Percentiles rank a stretch among this genome's conserved stretches.
phyloP scores from a whole-genome alignment of 2,329 filamentous ascomycete species.

The Exophiala dermatitidis region DNA sequence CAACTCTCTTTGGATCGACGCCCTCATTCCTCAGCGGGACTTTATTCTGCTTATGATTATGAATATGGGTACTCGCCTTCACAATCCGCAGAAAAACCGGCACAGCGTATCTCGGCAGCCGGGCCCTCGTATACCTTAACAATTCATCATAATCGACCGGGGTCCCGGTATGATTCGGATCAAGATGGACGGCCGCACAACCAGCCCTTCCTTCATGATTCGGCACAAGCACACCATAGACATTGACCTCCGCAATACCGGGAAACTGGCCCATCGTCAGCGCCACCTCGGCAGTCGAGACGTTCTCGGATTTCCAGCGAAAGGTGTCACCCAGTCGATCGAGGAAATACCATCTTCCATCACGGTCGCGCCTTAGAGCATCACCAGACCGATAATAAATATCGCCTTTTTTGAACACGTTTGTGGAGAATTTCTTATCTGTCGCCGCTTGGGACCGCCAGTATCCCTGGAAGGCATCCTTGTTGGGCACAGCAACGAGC shows the following conservation, averaged over 20 bases:
- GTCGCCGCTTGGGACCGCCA: constrained; percentile 66
- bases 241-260: constrained; percentile 67
- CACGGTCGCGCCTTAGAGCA: constrained; percentile 60
- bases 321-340: constrained; percentile 56
- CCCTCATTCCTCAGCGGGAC: constrained; percentile 47
- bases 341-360: constrained; percentile 70
- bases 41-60: constrained; percentile 79
- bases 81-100: constrained; percentile 65
- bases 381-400: constrained; percentile 83
- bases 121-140: constrained; percentile 50
- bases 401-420: constrained; percentile 68
- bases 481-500: constrained; percentile 58
- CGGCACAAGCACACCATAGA: constrained; percentile 74
- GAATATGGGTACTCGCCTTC: constrained; percentile 52
- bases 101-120: constrained; percentile 66
- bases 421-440: constrained; percentile 63
- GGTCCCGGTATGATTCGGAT: constrained; percentile 37
- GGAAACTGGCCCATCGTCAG: constrained; percentile 63
- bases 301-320: constrained; percentile 66
- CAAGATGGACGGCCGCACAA: constrained; percentile 63
- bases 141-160: constrained; percentile 54
- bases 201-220: constrained; percentile 78
- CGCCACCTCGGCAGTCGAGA: constrained; percentile 75
- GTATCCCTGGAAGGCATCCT: constrained; percentile 70
- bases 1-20: constrained; percentile 22